Evolutionary conservation across 495 filamentous ascomycete genomes (phyloP).

Genomic region (Tuber indicum): DNA sequence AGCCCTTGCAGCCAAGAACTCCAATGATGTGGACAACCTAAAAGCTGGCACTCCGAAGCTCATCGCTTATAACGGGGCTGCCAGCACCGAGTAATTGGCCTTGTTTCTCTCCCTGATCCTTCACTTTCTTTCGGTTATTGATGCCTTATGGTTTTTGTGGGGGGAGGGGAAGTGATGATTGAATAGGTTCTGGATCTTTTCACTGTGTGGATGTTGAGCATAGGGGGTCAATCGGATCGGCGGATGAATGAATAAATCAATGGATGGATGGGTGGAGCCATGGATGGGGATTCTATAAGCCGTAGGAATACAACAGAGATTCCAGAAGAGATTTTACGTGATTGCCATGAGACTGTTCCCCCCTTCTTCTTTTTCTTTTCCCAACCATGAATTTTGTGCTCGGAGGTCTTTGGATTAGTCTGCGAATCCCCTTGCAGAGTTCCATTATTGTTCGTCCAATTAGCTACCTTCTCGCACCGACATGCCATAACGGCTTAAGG

Average conservation of each 20-base stretch:
- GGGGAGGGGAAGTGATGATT: background rate
- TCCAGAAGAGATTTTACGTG: background rate
- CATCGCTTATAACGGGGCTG: conserved; percentile 41
- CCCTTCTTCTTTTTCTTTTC: background rate
- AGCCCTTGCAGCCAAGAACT: conserved; percentile 39
- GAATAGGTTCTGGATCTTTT: background rate
- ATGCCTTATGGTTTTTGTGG: background rate
- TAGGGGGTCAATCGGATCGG: background rate
- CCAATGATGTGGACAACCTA: conserved; percentile 21
- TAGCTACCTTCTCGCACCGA: too few relatives aligned
- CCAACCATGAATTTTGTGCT: background rate
- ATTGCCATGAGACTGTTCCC: background rate
- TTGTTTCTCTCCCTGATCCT: background rate
- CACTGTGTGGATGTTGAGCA: background rate
- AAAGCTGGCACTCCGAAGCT: conserved; percentile 32
- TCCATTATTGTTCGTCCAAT: background rate
- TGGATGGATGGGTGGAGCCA: background rate
- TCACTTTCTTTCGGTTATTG: background rate
- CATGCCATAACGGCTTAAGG: background rate
- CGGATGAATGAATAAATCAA: background rate
- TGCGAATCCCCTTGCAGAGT: background rate
- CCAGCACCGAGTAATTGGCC: background rate
- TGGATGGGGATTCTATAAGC: background rate
- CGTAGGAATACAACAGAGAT: background rate
- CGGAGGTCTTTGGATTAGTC: too few relatives aligned